Conservation (phyloP, 2,329 filamentous ascomycete genomes). For the Aureobasidium leucospermi region DNA sequence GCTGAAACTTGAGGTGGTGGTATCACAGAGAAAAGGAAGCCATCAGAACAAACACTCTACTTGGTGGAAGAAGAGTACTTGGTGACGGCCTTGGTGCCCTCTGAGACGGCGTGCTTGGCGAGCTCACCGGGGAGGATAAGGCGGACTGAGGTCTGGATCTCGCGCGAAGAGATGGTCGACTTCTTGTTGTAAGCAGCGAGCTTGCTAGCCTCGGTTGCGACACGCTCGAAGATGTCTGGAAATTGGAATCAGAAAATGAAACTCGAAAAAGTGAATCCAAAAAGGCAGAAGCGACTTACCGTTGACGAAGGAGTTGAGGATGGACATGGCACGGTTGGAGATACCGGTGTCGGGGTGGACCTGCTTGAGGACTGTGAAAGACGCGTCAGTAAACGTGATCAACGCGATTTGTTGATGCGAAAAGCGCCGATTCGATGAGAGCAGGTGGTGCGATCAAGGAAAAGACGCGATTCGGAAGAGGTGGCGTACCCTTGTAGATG, state of each 20-base stretch:
- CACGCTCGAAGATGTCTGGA: conserved; percentile 97
- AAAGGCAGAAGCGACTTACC: conserved; percentile 49
- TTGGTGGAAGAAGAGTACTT: conserved; percentile 99
- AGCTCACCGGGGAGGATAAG: conserved; percentile 97
- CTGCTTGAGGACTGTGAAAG: conserved; percentile 78
- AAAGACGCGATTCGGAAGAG: conserved; percentile 15
- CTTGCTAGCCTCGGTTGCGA: conserved; percentile 97
- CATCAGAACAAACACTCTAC: conserved; percentile 51
- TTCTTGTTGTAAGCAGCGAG: conserved; percentile 99
- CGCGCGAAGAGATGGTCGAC: conserved; percentile 97
- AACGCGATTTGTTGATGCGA: conserved; percentile 12
- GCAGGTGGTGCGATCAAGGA: conserved; percentile 18
- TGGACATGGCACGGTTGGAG: conserved; percentile 99
- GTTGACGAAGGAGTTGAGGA: conserved; percentile 99
- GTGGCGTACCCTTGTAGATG: conserved; percentile 90
- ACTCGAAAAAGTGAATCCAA: conserved; percentile 16
- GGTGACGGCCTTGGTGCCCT: conserved; percentile 99
- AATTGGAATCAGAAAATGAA: conserved; percentile 15
- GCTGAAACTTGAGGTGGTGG: conserved; percentile 15
- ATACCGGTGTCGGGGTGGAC: conserved; percentile 99
- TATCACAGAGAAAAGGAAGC: conserved; percentile 18
- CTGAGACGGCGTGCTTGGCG: conserved; percentile 98
- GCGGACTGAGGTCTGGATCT: conserved; percentile 98
- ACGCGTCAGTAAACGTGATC: conserved; percentile 31
- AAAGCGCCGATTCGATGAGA: conserved; percentile 9